phyloP scores from a whole-genome alignment of 2,329 filamentous ascomycete species.

The Aspergillus sp. region DNA sequence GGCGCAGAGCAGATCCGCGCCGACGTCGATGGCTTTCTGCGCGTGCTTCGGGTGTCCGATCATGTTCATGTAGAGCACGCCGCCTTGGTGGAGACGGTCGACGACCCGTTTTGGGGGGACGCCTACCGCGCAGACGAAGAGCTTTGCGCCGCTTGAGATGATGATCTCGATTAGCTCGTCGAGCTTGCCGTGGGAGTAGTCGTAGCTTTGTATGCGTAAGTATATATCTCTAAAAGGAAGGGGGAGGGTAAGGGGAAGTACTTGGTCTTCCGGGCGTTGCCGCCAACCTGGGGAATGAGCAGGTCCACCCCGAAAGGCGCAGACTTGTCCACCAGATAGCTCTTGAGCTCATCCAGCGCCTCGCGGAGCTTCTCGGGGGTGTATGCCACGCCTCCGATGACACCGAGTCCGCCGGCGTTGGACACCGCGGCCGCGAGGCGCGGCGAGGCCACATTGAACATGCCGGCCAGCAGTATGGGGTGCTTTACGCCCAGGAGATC shows the following conservation, averaged over 20 bases:
- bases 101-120: conserved; percentile 87
- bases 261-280: conserved; percentile 93
- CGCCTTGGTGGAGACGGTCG: conserved; percentile 81
- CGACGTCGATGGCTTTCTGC: conserved; percentile 87
- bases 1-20: conserved; percentile 94
- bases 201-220: conserved; percentile 65
- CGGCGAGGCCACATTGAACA: conserved; percentile 97
- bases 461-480: conserved; percentile 90
- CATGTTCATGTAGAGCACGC: conserved; percentile 99
- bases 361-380: conserved; percentile 96
- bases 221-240: not conserved
- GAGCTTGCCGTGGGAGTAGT: conserved; percentile 99
- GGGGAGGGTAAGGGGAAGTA: conserved; percentile 33
- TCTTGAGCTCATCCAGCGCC: conserved; percentile 91
- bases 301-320: conserved; percentile 41
- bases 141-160: conserved; percentile 83
- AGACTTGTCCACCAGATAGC: conserved; percentile 19
- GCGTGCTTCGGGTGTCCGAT: conserved; percentile 99
- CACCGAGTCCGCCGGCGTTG: conserved; percentile 93
- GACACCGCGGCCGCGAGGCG: conserved; percentile 95
- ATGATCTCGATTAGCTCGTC: conserved; percentile 85
- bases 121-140: conserved; percentile 96
- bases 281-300: conserved; percentile 89
- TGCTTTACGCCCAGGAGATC: conserved; percentile 98
- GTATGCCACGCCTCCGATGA: conserved; percentile 88